A percentile compares a stretch with the other conserved stretches of the same genome.
Evolutionary conservation across 306 rosid species (phyloP).

Genomic region (Dicorynia guianensis): DNA sequence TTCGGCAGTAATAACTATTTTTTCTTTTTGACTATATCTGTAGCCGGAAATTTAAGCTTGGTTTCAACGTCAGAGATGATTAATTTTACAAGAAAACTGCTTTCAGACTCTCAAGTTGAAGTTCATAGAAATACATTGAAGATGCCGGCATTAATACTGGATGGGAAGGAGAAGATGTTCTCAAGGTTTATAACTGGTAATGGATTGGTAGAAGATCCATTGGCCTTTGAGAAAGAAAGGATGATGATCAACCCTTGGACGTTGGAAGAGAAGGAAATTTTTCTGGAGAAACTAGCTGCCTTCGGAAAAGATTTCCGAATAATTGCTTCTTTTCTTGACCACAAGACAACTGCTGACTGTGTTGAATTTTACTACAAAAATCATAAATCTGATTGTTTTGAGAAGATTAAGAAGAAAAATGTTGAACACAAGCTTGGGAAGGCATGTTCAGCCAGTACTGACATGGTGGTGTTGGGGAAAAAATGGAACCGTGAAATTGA

Average conservation of each 20-base stretch:
- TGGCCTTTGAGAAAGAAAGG: slow-evolving; percentile 86
- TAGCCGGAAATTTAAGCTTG: slow-evolving; percentile 71
- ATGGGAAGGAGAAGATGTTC: slow-evolving; percentile 66
- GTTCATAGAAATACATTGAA: slow-evolving; percentile 63
- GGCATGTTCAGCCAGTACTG: slow-evolving; percentile 57
- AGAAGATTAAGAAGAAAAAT: slow-evolving; percentile 69
- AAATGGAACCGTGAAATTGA: slow-evolving; percentile 77
- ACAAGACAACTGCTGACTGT: slow-evolving; percentile 97
- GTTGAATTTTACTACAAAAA: slow-evolving; percentile 93
- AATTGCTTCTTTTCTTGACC: slow-evolving; percentile 81
- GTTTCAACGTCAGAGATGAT: slow-evolving; percentile 63
- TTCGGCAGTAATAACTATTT: neutral
- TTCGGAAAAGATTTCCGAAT: slow-evolving; percentile 85
- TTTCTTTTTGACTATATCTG: slow-evolving; percentile 6
- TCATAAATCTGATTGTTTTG: slow-evolving; percentile 82
- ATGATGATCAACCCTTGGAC: slow-evolving; percentile 88
- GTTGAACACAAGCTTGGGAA: slow-evolving; percentile 58
- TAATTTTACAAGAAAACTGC: slow-evolving; percentile 68
- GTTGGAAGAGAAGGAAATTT: slow-evolving; percentile 65
- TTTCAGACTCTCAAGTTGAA: slow-evolving; percentile 67
- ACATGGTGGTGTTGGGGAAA: slow-evolving; percentile 63
- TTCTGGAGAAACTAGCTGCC: slow-evolving; percentile 68
- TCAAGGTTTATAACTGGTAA: slow-evolving; percentile 76
- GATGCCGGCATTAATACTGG: slow-evolving; percentile 93
- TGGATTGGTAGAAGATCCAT: slow-evolving; percentile 91